Evolutionary conservation across 1,284 basidiomycete species (phyloP).

Genomic region (Rhodotorula sp.): DNA sequence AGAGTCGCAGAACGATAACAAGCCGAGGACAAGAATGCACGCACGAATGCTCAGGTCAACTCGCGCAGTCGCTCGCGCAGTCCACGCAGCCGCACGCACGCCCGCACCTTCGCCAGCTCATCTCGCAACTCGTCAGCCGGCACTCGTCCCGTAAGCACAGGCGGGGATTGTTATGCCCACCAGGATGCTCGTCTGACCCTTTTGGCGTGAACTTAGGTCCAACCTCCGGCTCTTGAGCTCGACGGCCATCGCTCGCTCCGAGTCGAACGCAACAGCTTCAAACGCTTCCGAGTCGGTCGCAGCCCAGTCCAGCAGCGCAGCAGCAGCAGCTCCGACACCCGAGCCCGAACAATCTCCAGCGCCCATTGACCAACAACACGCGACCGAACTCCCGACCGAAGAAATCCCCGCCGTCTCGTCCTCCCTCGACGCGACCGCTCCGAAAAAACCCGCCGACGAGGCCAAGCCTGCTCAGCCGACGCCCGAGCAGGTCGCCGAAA

Average conservation of each 20-base stretch:
- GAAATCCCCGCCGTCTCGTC: conserved; percentile 19
- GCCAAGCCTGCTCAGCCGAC: neutral
- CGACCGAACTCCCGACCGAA: conserved; percentile 13
- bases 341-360: conserved; percentile 5
- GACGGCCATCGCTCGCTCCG: neutral
- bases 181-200: too few species aligned
- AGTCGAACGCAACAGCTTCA: neutral
- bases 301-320: too few species aligned
- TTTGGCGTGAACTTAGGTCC: neutral
- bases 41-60: neutral
- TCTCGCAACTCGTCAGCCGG: neutral
- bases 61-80: neutral
- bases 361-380: conserved; percentile 4
- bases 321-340: neutral
- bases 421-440: conserved; percentile 9
- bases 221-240: neutral
- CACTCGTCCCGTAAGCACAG: neutral
- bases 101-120: neutral
- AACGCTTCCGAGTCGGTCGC: too few species aligned
- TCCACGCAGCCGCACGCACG: neutral
- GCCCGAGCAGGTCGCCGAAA: neutral
- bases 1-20: too few species aligned
- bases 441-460: neutral
- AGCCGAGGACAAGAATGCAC: neutral
- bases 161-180: too few species aligned